A percentile compares a stretch with the other conserved stretches of the same genome.
Conservation (phyloP, 2,329 filamentous ascomycete species). For the Colletotrichum gigasporum region DNA sequence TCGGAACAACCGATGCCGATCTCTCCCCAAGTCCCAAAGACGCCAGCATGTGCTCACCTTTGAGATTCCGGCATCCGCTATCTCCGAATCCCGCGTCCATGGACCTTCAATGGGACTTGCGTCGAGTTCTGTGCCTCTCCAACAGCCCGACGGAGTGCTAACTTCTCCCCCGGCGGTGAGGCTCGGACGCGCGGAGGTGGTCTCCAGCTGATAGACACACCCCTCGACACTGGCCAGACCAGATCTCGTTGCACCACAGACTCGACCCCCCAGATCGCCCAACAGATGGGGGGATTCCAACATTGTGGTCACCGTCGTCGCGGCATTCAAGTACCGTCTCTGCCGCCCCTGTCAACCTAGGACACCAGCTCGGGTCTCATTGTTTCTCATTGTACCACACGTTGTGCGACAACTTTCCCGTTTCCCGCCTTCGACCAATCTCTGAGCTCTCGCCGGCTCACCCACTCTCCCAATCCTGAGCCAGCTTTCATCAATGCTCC, state of each 20-base stretch:
- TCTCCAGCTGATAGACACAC: neutral
- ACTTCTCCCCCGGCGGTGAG: neutral
- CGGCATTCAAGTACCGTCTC: neutral
- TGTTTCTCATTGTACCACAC: neutral
- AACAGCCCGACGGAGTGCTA: neutral
- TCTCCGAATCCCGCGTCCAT: too few relatives aligned
- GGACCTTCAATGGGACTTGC: too few relatives aligned
- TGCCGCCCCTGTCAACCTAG: neutral
- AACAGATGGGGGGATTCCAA: neutral
- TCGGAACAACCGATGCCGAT: too few relatives aligned
- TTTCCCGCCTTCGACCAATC: neutral
- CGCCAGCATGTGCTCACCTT: too few relatives aligned
- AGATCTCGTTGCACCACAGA: conserved; percentile 14
- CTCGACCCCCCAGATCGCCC: conserved; percentile 3
- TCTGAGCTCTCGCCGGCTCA: neutral
- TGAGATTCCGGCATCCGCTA: too few relatives aligned
- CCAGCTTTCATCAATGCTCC: too few relatives aligned
- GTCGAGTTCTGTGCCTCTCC: neutral
- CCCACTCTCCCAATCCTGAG: too few relatives aligned
- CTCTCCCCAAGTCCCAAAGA: too few relatives aligned
- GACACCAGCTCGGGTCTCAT: neutral
- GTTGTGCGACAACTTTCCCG: neutral
- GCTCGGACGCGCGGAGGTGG: neutral
- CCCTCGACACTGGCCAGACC: neutral
- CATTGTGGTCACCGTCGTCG: neutral